A percentile compares a stretch with the other conserved stretches of the same genome.
Conservation (phyloP, 495 filamentous ascomycete genomes). For the Melanomma pulvis-pyrius region DNA sequence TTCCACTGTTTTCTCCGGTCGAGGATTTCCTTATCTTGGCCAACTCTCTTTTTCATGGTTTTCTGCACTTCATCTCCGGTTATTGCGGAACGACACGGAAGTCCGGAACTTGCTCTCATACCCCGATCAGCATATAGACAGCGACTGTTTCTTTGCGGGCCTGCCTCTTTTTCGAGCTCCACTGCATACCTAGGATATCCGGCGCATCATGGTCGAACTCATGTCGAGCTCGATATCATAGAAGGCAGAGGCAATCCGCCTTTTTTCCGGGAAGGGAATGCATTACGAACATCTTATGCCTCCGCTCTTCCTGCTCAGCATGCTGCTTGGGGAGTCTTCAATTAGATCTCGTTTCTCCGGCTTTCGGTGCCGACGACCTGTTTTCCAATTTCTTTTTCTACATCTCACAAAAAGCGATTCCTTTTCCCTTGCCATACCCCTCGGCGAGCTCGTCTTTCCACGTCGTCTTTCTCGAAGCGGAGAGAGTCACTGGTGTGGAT, state of each 20-base stretch:
- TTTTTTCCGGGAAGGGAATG: constrained; percentile 29
- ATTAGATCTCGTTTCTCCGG: constrained; percentile 42
- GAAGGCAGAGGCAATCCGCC: constrained; percentile 38
- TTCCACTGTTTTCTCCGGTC: constrained; percentile 13
- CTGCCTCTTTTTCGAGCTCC: constrained; percentile 45
- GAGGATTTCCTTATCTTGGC: not conserved
- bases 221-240: constrained; percentile 36
- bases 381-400: constrained; percentile 33
- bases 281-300: constrained; percentile 35
- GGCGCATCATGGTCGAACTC: constrained; percentile 36
- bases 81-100: constrained; percentile 41
- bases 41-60: constrained; percentile 21
- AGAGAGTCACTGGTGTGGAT: constrained; percentile 19
- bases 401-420: constrained; percentile 36
- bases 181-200: constrained; percentile 56
- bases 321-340: constrained; percentile 39
- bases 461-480: constrained; percentile 29
- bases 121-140: constrained; percentile 74
- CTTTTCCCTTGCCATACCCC: constrained; percentile 33
- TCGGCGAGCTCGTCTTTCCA: constrained; percentile 33
- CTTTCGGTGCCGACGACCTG: constrained; percentile 37
- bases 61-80: constrained; percentile 42
- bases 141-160: constrained; percentile 64
- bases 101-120: constrained; percentile 54
- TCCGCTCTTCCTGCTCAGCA: constrained; percentile 26